Evolutionary conservation across 208 protist species (phyloP), one percentile per base, ranked within the genome.

Genomic region (Trypanosoma brucei): DNA sequence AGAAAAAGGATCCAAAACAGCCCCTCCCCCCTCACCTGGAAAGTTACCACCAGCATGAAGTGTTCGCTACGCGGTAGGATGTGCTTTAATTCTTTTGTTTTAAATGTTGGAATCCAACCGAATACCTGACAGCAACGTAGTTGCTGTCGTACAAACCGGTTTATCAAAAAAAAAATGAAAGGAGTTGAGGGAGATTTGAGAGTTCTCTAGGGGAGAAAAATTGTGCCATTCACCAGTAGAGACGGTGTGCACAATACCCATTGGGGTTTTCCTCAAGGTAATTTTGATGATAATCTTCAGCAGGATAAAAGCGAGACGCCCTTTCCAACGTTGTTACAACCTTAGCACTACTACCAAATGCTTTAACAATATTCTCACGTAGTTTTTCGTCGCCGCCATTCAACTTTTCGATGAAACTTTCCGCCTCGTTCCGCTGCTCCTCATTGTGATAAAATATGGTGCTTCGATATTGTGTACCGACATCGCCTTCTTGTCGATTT

Each of bases 401-500:
- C 38, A 96, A 60, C 49, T 71, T 64, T n/a, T 75, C 76, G 57
- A 91, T 95, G 52, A 91, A 93, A 5, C 75, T 70, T 65, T 91
- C 79, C 3, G 90, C 86, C 52, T 65, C 52, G 48, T 81, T 49
- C 60, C 94, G 78, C 73, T 98, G 93, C 55, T 92, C 80, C 3
- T 93, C 82, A 37, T 71, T 78, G 78, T 95, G 76, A 65, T 94
- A 97, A 69, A 96, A 97, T 55, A 97, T 92, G 46, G 83, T 84
- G 55, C 84, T 94, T 44, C 96, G 88, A 78, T 98, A 98, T 72
- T 98, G 95, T 11, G 92, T 97, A 46, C 97, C 97, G 4, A 92
- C 45, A 58, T 98, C 95, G 7, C 75, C 79, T 30, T 70, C 90
- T 63, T 98, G 97, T 14, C 86, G 72, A 75, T 97, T 97, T 30